A percentile compares a stretch with the other conserved stretches of the same genome.
phyloP scores from a whole-genome alignment of 78 protist species.

The Capsaspora owczarzaki region DNA sequence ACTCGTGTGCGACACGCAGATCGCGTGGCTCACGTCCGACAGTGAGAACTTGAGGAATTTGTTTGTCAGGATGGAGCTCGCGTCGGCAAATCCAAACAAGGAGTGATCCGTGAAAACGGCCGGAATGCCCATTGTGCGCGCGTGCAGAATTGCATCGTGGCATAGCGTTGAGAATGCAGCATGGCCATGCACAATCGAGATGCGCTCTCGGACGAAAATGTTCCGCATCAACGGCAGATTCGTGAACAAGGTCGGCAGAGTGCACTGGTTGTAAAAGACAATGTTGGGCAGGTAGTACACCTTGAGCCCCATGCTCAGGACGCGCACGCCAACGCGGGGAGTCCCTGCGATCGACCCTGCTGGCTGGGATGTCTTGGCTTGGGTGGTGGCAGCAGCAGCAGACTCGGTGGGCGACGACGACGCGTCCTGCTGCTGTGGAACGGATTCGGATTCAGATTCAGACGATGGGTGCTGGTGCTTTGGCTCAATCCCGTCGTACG shows the following conservation, averaged over 20 bases:
- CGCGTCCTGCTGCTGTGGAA: no score
- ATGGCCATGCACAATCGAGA: slow-evolving; percentile 91
- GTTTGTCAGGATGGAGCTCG: slow-evolving; percentile 59
- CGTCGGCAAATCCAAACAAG: slow-evolving; percentile 89
- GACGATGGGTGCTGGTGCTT: no score
- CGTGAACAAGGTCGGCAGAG: slow-evolving; percentile 73
- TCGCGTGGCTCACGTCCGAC: slow-evolving; percentile 69
- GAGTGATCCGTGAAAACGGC: slow-evolving; percentile 92
- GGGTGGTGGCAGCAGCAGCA: no score
- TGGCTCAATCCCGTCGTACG: slow-evolving; percentile 64
- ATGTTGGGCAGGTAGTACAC: slow-evolving; percentile 20
- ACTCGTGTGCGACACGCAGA: slow-evolving; percentile 90
- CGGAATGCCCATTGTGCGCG: slow-evolving; percentile 70
- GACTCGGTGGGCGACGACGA: no score
- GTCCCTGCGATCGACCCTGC: no score
- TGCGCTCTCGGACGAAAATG: slow-evolving; percentile 76
- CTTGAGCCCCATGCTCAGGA: slow-evolving; percentile 78
- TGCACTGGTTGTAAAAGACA: neutral
- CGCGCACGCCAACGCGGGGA: slow-evolving; percentile 74
- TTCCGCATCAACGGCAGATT: slow-evolving; percentile 65
- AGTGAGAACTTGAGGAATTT: slow-evolving; percentile 71
- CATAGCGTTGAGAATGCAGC: slow-evolving; percentile 86
- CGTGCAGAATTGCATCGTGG: slow-evolving; percentile 81
- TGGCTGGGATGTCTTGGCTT: no score
- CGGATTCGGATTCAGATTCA: no score